Evolutionary conservation across 1,284 basidiomycete genomes (phyloP), one percentile per base, ranked within the genome.

Genomic region (Fomitopsis pinicola): DNA sequence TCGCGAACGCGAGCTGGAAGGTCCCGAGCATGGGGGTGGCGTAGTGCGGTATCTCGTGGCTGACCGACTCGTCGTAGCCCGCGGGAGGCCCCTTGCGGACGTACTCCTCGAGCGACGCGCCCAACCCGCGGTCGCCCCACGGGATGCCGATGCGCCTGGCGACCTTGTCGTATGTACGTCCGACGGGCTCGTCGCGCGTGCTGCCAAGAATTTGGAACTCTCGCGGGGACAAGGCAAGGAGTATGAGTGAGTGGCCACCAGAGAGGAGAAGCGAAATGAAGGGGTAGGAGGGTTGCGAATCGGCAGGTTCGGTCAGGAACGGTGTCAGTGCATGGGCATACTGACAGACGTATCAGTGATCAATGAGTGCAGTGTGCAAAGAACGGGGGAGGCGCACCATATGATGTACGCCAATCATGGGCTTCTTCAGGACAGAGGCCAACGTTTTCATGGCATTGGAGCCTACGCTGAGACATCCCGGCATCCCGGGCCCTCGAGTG

Each of bases 311-410:
- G 0, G 95, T 95, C 10, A 97, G 82, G 30, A 94, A 75, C 0
- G 92, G 82, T 0, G 95, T 97, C 1, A 97, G 79, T 0, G 96
- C 93, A 69, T 98, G 95, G 0, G 93, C 96, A 93, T 97, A 95
- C 95, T 95, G 62, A 36, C n/a, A 48, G 57, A 58, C 53, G 28
- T 44, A 40, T 35, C 57, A 28, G 42, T 15, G 38, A 3, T 40
- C 38, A 40, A 44, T 33, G 30, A 33, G 30, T 33, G 42, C 7
- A 44, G 55, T 58, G 19, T 38, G 30, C 46, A 46, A 57, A 42
- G 35, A 17, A 38, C 50, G 57, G 28, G 28, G n/a, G 14, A 14
- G 38, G 70, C 79, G 55, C 28, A 93, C 95, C 95, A 97, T 97
- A 70, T 97, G 95, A 74, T 97, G 93, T 2, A 97, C 91, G 5